phyloP scores from a whole-genome alignment of 164 flowering plant genomes.

The Taxillus chinensis region DNA sequence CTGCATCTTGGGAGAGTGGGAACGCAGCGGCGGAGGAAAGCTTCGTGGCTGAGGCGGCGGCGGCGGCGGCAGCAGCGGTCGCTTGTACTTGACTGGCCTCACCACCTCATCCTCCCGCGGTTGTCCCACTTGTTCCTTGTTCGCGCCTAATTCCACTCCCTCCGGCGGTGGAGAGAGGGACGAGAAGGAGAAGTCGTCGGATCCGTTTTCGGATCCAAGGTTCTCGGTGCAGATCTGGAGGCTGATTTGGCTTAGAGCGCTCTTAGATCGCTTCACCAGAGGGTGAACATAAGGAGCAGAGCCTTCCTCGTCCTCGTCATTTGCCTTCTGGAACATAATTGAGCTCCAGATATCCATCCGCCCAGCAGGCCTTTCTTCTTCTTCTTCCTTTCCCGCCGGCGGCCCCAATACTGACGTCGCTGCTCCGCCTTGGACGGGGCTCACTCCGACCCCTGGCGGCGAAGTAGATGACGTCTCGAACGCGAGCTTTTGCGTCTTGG shows the following conservation, averaged over 20 bases:
- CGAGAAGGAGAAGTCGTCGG: slow-evolving; percentile 46
- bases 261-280: slow-evolving; percentile 37
- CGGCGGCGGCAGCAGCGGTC: slow-evolving; percentile 1
- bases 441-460: no score
- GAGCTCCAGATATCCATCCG: slow-evolving; percentile 42
- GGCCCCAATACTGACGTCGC: no score
- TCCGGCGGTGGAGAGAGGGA: slow-evolving; percentile 12
- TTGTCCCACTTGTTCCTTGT: no score
- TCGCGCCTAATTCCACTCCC: no score
- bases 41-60: slow-evolving; percentile 10
- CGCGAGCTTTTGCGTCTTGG: no score
- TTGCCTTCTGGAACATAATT: slow-evolving; percentile 27
- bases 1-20: slow-evolving; percentile 31
- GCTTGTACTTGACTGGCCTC: slow-evolving; percentile 6
- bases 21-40: slow-evolving; percentile 68
- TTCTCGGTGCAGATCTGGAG: slow-evolving; percentile 85
- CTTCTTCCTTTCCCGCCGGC: slow-evolving; percentile 7
- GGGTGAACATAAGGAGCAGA: slow-evolving; percentile 58
- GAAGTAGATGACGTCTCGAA: no score
- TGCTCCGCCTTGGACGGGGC: no score
- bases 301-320: slow-evolving; percentile 6
- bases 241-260: slow-evolving; percentile 52
- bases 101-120: no score
- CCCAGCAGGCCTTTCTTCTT: neutral
- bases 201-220: slow-evolving; percentile 93